These are phyloP conservation scores for Aquilaria sinensis DNA, from an alignment of 345 rosid species.

Conservation along the genomic window DNA sequence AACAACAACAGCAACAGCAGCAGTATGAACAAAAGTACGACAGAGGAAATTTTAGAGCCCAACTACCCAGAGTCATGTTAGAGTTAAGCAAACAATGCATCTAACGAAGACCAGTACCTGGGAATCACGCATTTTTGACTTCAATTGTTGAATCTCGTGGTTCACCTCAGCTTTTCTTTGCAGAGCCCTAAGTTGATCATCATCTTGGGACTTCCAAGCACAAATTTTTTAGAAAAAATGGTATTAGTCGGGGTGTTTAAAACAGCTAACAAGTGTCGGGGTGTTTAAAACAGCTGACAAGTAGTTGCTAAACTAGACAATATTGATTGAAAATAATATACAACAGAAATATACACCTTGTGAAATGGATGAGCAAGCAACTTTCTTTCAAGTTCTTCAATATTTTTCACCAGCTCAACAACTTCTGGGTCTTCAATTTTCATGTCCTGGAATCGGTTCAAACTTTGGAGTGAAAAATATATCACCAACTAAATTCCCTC, in stretches of 20 bases:
- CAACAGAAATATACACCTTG: conserved; percentile 44
- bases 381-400: conserved; percentile 79
- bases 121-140: conserved; percentile 93
- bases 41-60: too few species aligned
- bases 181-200: conserved; percentile 65
- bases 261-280: conserved; percentile 1
- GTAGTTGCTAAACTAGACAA: neutral
- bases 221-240: neutral
- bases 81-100: conserved; percentile 11
- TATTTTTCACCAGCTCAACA: conserved; percentile 72
- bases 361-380: conserved; percentile 79
- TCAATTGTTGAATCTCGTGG: conserved; percentile 92
- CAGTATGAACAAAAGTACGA: too few species aligned
- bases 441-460: conserved; percentile 65
- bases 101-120: conserved; percentile 49
- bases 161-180: conserved; percentile 90
- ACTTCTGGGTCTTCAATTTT: conserved; percentile 86
- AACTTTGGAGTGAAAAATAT: conserved; percentile 5
- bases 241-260: conserved; percentile 11
- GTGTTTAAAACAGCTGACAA: conserved; percentile 7
- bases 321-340: neutral
- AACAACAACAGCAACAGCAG: too few species aligned
- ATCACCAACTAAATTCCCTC: too few species aligned
- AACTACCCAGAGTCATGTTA: conserved; percentile 1
- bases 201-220: conserved; percentile 70